Percentiles rank a stretch among this genome's conserved stretches.
These are phyloP conservation scores for Senna tora DNA, from an alignment of 306 rosid genomes.

Conservation along the genomic window DNA sequence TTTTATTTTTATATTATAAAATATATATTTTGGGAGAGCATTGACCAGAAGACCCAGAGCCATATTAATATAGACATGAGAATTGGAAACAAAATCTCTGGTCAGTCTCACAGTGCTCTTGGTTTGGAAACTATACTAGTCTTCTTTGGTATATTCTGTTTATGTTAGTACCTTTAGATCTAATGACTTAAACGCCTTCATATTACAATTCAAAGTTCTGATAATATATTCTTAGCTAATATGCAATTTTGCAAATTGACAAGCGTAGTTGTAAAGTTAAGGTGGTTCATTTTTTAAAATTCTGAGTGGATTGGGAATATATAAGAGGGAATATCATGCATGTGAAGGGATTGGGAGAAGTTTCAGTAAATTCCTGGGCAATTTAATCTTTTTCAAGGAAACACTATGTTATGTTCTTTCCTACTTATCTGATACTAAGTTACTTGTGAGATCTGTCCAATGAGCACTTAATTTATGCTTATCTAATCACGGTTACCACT, in stretches of 20 bases:
- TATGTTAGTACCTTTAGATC: background rate
- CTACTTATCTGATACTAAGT: slow-evolving; percentile 13
- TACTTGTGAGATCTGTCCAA: slow-evolving; percentile 1
- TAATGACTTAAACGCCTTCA: background rate
- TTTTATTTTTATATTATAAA: no score
- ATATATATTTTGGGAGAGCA: no score
- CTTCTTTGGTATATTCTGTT: slow-evolving; percentile 6
- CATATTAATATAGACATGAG: no score
- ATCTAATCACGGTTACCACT: slow-evolving; percentile 7
- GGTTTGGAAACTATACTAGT: slow-evolving; percentile 11
- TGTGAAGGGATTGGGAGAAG: slow-evolving; percentile 1
- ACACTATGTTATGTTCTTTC: background rate
- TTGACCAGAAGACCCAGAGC: no score
- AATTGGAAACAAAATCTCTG: slow-evolving; percentile 5
- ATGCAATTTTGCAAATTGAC: background rate
- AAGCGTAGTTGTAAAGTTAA: no score
- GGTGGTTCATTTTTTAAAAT: background rate
- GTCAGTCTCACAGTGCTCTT: slow-evolving; percentile 21
- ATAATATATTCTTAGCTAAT: background rate
- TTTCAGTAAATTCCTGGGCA: background rate
- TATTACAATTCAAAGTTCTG: background rate
- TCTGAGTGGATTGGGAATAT: slow-evolving; percentile 1
- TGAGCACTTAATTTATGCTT: background rate
- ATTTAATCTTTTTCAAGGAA: background rate
- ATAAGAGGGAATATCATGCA: slow-evolving; percentile 15